These are phyloP conservation scores for Cercospora sp. DNA, from an alignment of 2,329 filamentous ascomycete species.

Conservation along the genomic window DNA sequence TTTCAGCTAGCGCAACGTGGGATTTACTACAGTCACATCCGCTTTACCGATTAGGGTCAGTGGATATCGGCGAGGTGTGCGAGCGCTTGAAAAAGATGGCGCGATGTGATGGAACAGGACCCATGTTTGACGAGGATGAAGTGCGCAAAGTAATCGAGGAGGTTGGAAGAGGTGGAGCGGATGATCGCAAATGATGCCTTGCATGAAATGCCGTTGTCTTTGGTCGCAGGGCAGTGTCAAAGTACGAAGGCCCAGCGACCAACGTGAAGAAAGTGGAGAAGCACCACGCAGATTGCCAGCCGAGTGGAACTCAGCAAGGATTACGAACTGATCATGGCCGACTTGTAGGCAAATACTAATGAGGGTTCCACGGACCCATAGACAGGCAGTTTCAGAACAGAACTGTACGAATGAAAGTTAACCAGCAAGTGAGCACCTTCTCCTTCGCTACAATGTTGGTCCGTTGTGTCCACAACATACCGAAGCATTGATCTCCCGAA, in stretches of 20 bases:
- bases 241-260: background rate
- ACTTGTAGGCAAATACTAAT: background rate
- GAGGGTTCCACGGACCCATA: background rate
- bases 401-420: background rate
- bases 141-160: conserved; percentile 74
- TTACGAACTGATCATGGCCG: background rate
- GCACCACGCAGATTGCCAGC: background rate
- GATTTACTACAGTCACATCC: conserved; percentile 82
- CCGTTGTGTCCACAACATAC: background rate
- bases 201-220: background rate
- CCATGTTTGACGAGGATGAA: conserved; percentile 78
- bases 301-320: background rate
- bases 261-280: background rate
- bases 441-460: background rate
- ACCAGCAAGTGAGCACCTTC: background rate
- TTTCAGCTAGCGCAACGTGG: conserved; percentile 81
- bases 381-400: background rate
- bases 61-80: conserved; percentile 80
- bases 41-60: conserved; percentile 70
- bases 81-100: conserved; percentile 73
- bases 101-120: conserved; percentile 80
- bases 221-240: background rate
- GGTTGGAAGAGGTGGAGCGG: conserved; percentile 73
- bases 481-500: background rate
- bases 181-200: conserved; percentile 59